Evolutionary conservation across 2,329 filamentous ascomycete genomes (phyloP).

Genomic region (Aspergillus felis): DNA sequence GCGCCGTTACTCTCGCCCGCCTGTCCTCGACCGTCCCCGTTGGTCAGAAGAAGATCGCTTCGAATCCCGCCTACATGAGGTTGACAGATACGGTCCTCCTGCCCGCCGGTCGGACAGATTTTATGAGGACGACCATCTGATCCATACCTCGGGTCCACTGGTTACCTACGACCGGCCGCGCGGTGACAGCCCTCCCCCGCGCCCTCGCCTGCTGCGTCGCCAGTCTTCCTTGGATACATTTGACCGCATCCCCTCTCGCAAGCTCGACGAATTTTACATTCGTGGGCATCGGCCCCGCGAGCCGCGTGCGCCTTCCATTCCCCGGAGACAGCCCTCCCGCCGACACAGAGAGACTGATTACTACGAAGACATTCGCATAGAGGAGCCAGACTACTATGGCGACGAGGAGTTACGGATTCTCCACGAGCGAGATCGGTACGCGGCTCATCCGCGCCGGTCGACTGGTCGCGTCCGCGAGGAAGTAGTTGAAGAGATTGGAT

Average conservation of each 20-base stretch:
- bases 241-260: conserved; percentile 66
- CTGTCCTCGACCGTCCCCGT: conserved; percentile 33
- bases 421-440: conserved; percentile 57
- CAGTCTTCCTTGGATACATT: conserved; percentile 90
- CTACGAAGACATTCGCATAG: conserved; percentile 63
- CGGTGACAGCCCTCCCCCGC: conserved; percentile 51
- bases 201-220: conserved; percentile 68
- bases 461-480: conserved; percentile 33
- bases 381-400: conserved; percentile 64
- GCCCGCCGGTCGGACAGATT: conserved; percentile 34
- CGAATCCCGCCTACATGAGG: conserved; percentile 39
- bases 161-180: conserved; percentile 57
- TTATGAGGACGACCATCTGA: conserved; percentile 41
- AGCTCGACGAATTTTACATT: conserved; percentile 41
- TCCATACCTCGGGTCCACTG: conserved; percentile 48
- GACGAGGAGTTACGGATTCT: conserved; percentile 69
- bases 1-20: conserved; percentile 33
- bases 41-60: conserved; percentile 37
- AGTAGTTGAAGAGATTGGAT: conserved; percentile 27
- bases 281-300: conserved; percentile 45
- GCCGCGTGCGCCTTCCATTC: conserved; percentile 59
- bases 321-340: conserved; percentile 48
- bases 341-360: conserved; percentile 56
- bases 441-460: conserved; percentile 46
- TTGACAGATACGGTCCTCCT: conserved; percentile 43